Percentiles rank a stretch among this genome's conserved stretches.
Evolutionary conservation across 306 rosid species (phyloP).

Genomic region (Corylus americana): DNA sequence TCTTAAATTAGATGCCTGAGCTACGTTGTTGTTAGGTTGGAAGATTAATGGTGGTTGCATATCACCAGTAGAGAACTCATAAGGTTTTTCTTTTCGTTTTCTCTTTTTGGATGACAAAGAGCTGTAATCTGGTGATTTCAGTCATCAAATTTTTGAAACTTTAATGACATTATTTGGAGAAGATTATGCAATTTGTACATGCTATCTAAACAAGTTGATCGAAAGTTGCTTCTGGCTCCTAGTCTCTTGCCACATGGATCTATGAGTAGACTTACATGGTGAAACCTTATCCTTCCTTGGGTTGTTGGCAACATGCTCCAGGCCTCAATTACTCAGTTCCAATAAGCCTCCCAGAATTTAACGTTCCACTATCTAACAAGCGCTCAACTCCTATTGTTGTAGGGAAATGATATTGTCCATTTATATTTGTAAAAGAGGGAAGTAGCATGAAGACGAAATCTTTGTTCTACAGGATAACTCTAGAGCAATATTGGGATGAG

Average conservation of each 20-base stretch:
- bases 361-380: neutral
- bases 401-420: neutral
- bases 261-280: neutral
- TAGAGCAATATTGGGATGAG: neutral
- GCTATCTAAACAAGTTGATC: neutral
- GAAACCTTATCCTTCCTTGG: neutral
- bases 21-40: conserved; percentile 21
- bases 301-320: neutral
- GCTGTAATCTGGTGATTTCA: conserved; percentile 4
- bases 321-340: neutral
- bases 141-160: conserved; percentile 13
- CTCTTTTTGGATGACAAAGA: conserved; percentile 11
- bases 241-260: neutral
- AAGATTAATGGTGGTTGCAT: conserved; percentile 10
- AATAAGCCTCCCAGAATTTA: neutral
- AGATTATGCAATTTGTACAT: neutral
- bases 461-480: neutral
- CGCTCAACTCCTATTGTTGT: neutral
- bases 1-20: conserved; percentile 40
- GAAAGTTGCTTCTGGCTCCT: neutral
- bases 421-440: neutral
- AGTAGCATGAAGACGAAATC: neutral
- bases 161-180: neutral
- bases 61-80: conserved; percentile 13
- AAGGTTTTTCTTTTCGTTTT: conserved; percentile 6